Conservation (phyloP, 2,329 filamentous ascomycete genomes). For the Shiraia sp. region DNA sequence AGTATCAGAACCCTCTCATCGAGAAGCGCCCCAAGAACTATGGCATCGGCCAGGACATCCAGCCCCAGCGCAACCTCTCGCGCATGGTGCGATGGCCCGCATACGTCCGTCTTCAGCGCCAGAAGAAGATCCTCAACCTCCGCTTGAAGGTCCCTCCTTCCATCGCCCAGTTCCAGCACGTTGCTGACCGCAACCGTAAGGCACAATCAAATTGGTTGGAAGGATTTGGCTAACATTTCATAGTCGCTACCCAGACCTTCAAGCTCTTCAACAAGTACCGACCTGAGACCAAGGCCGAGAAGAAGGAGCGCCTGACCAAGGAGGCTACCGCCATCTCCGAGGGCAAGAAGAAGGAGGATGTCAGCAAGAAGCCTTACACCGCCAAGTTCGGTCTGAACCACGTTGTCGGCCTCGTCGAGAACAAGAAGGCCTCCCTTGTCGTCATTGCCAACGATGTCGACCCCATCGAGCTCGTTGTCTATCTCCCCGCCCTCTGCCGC, state of each 20-base stretch:
- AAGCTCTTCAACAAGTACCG: constrained; percentile 99
- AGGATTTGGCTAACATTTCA: constrained; percentile 60
- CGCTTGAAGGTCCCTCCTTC: constrained; percentile 98
- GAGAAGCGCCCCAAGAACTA: constrained; percentile 98
- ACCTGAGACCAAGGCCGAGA: constrained; percentile 97
- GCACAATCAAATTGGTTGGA: constrained; percentile 61
- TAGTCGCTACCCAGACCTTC: constrained; percentile 86
- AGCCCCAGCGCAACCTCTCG: constrained; percentile 69
- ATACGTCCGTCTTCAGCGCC: constrained; percentile 96
- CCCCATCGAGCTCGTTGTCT: constrained; percentile 99
- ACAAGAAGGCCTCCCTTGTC: constrained; percentile 99
- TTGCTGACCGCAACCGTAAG: constrained; percentile 61
- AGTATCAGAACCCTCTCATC: constrained; percentile 88
- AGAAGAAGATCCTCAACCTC: constrained; percentile 94
- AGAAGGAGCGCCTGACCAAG: constrained; percentile 99
- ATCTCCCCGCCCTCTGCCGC: constrained; percentile 97
- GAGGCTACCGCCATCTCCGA: constrained; percentile 97
- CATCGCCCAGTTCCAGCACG: constrained; percentile 96
- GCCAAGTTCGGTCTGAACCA: constrained; percentile 99
- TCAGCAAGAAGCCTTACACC: constrained; percentile 98
- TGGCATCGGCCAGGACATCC: constrained; percentile 96
- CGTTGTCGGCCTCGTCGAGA: constrained; percentile 67
- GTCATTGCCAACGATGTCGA: constrained; percentile 99
- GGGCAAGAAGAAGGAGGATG: constrained; percentile 99
- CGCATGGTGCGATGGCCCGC: constrained; percentile 94